Evolutionary conservation across 495 filamentous ascomycete species (phyloP).

Genomic region (Talaromyces ruber): DNA sequence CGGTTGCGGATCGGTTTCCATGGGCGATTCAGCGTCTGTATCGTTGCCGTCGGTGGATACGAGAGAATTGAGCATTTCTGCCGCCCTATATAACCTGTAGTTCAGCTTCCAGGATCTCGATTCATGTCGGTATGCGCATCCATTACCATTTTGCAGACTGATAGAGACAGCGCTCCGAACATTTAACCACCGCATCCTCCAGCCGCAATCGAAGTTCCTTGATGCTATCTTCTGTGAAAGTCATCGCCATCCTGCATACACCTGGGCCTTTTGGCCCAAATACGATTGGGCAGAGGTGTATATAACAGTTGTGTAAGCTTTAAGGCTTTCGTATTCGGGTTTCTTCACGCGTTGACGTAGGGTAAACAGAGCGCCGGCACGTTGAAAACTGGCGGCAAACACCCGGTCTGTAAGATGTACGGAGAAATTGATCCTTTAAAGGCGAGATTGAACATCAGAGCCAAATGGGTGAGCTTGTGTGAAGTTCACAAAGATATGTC

Average conservation of each 20-base stretch:
- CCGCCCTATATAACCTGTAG: conserved; percentile 54
- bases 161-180: conserved; percentile 91
- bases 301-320: background rate
- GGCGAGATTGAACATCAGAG: background rate
- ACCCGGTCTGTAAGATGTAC: background rate
- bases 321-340: background rate
- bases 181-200: conserved; percentile 78
- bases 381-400: background rate
- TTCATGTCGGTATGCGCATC: background rate
- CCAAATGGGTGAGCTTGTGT: background rate
- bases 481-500: background rate
- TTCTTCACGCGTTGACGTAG: background rate
- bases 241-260: conserved; percentile 21
- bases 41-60: conserved; percentile 39
- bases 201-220: conserved; percentile 53
- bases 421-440: background rate
- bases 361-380: background rate
- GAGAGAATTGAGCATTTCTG: conserved; percentile 85
- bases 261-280: background rate
- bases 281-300: background rate
- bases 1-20: conserved; percentile 37
- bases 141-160: conserved; percentile 92
- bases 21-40: conserved; percentile 50
- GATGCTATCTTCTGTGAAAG: conserved; percentile 30
- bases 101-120: background rate